Evolutionary conservation across 352 stramenopile genomes (phyloP).

Genomic region (Globisporangium mamillatum): DNA sequence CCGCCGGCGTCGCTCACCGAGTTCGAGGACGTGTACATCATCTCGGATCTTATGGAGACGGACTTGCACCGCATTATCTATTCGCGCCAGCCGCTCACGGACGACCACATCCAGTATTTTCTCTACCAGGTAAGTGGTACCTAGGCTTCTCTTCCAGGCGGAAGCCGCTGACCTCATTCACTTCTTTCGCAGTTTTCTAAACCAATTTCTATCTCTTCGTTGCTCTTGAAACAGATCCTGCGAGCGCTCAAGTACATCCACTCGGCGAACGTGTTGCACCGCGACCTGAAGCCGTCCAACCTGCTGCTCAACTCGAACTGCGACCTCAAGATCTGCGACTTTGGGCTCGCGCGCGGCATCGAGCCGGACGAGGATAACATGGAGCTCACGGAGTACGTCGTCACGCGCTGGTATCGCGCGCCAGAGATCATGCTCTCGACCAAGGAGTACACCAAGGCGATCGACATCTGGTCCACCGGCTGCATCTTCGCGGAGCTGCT

Average conservation of each 20-base stretch:
- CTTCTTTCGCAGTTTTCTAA: background rate
- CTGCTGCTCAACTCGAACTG: slow-evolving; percentile 95
- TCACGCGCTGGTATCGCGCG: slow-evolving; percentile 89
- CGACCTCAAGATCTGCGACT: slow-evolving; percentile 90
- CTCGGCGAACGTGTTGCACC: slow-evolving; percentile 92
- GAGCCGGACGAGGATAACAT: slow-evolving; percentile 85
- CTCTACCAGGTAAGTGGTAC: slow-evolving; percentile 72
- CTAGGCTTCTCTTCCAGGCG: background rate
- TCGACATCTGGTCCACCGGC: slow-evolving; percentile 95
- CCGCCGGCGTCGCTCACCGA: slow-evolving; percentile 90
- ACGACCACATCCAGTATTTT: slow-evolving; percentile 94
- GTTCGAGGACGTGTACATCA: slow-evolving; percentile 98
- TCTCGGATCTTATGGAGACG: slow-evolving; percentile 98
- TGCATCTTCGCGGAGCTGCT: slow-evolving; percentile 95
- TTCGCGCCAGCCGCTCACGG: slow-evolving; percentile 89
- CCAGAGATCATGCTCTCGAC: slow-evolving; percentile 96
- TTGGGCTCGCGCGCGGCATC: slow-evolving; percentile 86
- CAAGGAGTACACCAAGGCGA: slow-evolving; percentile 95
- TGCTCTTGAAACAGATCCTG: slow-evolving; percentile 82
- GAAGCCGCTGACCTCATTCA: background rate
- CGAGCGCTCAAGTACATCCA: slow-evolving; percentile 94
- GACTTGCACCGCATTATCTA: slow-evolving; percentile 98
- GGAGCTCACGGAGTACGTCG: slow-evolving; percentile 90
- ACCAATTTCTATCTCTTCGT: background rate
- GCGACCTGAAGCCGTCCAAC: slow-evolving; percentile 98